These are phyloP conservation scores for Coemansia sp. DNA, from an alignment of 192 early-diverging fungal species.

Conservation along the genomic window DNA sequence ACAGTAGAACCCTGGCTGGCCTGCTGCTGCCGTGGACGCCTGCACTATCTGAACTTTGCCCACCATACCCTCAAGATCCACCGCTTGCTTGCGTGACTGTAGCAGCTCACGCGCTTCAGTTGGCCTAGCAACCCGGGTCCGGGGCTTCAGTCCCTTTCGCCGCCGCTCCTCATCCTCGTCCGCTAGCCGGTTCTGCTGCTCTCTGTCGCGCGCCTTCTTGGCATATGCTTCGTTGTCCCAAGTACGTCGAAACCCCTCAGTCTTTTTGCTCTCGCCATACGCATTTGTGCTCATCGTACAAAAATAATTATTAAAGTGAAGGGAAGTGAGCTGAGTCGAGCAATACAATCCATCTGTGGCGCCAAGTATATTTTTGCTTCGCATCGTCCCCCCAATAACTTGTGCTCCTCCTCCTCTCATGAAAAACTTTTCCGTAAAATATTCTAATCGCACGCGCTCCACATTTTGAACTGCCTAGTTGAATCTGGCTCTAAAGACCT, in stretches of 20 bases:
- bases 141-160: slow-evolving; percentile 56
- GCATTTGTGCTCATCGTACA: slow-evolving; percentile 13
- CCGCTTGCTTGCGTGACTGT: slow-evolving; percentile 60
- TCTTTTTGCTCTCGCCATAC: slow-evolving; percentile 20
- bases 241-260: slow-evolving; percentile 37
- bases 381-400: too few relatives aligned
- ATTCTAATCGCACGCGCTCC: too few relatives aligned
- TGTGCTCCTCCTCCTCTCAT: not conserved
- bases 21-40: slow-evolving; percentile 54
- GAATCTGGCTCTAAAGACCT: not conserved
- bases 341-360: not conserved
- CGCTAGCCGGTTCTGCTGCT: slow-evolving; percentile 45
- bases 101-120: slow-evolving; percentile 53
- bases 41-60: slow-evolving; percentile 85
- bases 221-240: slow-evolving; percentile 79
- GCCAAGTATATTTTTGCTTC: slow-evolving; percentile 1
- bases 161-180: slow-evolving; percentile 61
- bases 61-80: slow-evolving; percentile 75
- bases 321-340: not conserved
- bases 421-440: not conserved
- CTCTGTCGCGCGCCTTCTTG: slow-evolving; percentile 67
- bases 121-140: slow-evolving; percentile 10
- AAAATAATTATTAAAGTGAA: not conserved
- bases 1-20: slow-evolving; percentile 92
- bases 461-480: not conserved